Evolutionary conservation across 2,329 filamentous ascomycete species (phyloP), one percentile per base, ranked within the genome.

Genomic region (Exutisphaerella laricina): DNA sequence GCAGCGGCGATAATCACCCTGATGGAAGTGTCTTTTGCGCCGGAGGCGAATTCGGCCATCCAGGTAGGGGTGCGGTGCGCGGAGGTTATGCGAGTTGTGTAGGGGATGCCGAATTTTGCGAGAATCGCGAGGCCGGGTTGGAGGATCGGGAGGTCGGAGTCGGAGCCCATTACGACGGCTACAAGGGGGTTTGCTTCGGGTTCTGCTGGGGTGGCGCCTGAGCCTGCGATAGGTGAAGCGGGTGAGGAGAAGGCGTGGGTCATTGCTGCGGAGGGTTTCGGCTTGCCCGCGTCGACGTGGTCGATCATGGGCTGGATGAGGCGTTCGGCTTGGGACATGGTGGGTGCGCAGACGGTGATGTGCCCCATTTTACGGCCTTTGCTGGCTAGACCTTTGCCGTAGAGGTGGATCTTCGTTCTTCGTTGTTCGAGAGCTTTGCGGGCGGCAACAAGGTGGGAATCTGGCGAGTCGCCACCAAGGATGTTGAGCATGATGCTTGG

Each of bases 301-400:
- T 81, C 69, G 45, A 94, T 78, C 16, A 96, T 74, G 2, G 80
- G 80, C 39, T 84, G 78, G 26, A 84, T 78, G 10, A 82, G 75
- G 12, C 74, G 70, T 60, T 85, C 78, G n/a, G 84, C 80, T 56
- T 82, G 74, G 26, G 76, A 69, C 60, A 89, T 79, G 0, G 78
- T 80, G 9, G 77, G 72, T 1, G 80, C 81, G 1, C 85, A 85
- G 26, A 94, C 69, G 1, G 89, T 97, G 54, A 98, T 79, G 64
- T 98, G 92, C 8, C 90, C 90, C 70, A 97, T 97, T 67, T 97
- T 98, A 33, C 92, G 82, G 23, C 87, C 84, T 4, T 86, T 87
- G 56, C 88, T 86, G 18, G 88, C 85, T 34, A 78, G 79, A 8
- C 78, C 79, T 68, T 97, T 97, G 58, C 89, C 89, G 68, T 98